These are phyloP conservation scores for Lupinus albus DNA, from an alignment of 306 rosid genomes.

Conservation along the genomic window DNA sequence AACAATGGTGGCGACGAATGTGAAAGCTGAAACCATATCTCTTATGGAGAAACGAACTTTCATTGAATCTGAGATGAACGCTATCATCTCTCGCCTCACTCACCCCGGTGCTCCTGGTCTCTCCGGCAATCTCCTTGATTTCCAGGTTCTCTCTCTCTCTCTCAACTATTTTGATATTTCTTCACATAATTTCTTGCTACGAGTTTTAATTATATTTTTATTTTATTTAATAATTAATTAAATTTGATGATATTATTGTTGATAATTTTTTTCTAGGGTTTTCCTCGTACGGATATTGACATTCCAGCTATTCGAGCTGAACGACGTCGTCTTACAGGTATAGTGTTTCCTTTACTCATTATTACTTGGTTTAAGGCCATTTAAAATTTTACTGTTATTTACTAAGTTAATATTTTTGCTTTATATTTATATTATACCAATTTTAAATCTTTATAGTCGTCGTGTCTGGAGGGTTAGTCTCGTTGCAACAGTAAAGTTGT, in stretches of 20 bases:
- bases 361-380: no score
- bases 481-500: no score
- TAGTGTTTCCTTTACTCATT: not conserved
- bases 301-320: slow-evolving; percentile 72
- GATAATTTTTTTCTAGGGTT: slow-evolving; percentile 55
- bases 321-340: slow-evolving; percentile 79
- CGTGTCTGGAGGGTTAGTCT: no score
- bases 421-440: no score
- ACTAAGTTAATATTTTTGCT: no score
- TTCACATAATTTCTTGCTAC: no score
- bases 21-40: slow-evolving; percentile 71
- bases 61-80: slow-evolving; percentile 76
- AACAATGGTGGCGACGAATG: slow-evolving; percentile 74
- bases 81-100: slow-evolving; percentile 68
- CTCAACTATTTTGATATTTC: not conserved
- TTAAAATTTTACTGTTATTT: no score
- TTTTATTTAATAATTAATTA: not conserved
- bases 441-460: no score
- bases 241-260: not conserved
- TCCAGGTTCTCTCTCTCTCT: slow-evolving; percentile 51
- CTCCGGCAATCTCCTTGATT: slow-evolving; percentile 70
- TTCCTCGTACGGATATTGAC: slow-evolving; percentile 87
- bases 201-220: not conserved
- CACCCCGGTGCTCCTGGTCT: slow-evolving; percentile 89
- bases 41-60: slow-evolving; percentile 72